These are phyloP conservation scores for Oryza coarctata DNA, from an alignment of 176 grass and related monocot species.

Conservation along the genomic window DNA sequence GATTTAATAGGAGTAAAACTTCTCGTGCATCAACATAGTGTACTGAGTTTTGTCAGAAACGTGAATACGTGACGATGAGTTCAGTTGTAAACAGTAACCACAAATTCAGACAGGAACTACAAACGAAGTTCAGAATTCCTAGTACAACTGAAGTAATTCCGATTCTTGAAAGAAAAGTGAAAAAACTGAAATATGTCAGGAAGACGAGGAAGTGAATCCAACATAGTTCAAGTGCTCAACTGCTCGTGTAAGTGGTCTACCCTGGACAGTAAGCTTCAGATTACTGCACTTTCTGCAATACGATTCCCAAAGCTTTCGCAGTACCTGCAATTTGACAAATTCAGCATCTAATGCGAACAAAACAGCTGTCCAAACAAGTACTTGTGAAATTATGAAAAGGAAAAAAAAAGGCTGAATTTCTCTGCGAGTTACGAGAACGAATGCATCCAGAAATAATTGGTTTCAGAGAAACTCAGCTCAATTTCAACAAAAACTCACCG, in stretches of 20 bases:
- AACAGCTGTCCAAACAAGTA: slow-evolving; percentile 40
- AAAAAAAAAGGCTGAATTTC: background rate
- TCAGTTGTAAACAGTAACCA: background rate
- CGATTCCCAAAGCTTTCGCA: slow-evolving; percentile 5
- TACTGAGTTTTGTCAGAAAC: slow-evolving; percentile 4
- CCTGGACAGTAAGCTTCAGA: slow-evolving; percentile 33
- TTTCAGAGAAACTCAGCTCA: slow-evolving; percentile 4
- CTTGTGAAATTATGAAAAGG: background rate
- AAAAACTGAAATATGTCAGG: background rate
- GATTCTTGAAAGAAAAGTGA: background rate
- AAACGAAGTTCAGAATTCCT: slow-evolving; percentile 20
- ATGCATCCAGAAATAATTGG: background rate
- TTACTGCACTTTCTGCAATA: slow-evolving; percentile 14
- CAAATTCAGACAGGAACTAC: slow-evolving; percentile 11
- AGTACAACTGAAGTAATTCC: background rate
- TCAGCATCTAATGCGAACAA: slow-evolving; percentile 25
- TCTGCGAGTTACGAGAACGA: background rate
- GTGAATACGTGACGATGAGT: background rate
- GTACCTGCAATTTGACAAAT: slow-evolving; percentile 31
- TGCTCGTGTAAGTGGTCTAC: slow-evolving; percentile 21
- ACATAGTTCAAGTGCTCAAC: slow-evolving; percentile 13
- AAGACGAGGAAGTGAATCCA: slow-evolving; percentile 8
- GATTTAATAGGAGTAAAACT: background rate
- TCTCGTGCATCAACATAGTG: background rate
- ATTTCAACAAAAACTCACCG: slow-evolving; percentile 18